Conservation (phyloP, 2,329 filamentous ascomycete species). For the Fusarium nisikadoi region DNA sequence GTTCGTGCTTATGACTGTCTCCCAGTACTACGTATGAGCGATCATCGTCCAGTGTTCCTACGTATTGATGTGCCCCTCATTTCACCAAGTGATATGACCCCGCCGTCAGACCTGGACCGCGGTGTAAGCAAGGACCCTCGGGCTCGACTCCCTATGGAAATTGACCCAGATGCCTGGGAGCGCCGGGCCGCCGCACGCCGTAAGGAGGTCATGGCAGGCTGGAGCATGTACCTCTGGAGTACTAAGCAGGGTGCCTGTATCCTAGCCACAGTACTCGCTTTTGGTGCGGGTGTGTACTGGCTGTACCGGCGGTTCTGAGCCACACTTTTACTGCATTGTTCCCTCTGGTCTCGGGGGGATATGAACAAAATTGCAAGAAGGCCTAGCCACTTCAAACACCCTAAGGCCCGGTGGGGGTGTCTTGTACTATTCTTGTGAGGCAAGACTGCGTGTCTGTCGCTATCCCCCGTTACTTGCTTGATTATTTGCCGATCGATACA, state of each 20-base stretch:
- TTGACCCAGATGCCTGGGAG: conserved; percentile 66
- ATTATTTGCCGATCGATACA: neutral
- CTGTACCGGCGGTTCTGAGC: conserved; percentile 21
- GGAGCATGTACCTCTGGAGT: conserved; percentile 65
- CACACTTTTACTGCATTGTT: neutral
- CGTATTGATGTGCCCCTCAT: conserved; percentile 73
- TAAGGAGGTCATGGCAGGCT: conserved; percentile 62
- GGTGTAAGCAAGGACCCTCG: conserved; percentile 54
- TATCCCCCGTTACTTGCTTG: neutral
- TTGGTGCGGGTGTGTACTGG: conserved; percentile 61
- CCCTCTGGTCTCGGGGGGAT: neutral
- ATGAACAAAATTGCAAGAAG: neutral
- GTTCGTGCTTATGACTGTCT: conserved; percentile 79
- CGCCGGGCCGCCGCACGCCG: conserved; percentile 58
- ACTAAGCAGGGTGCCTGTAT: conserved; percentile 62
- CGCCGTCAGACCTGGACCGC: conserved; percentile 41
- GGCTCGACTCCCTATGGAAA: conserved; percentile 59
- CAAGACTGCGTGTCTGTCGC: neutral
- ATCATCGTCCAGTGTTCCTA: conserved; percentile 87
- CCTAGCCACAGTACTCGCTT: conserved; percentile 55
- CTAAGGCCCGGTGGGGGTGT: neutral
- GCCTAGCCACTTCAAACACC: neutral
- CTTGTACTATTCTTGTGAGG: neutral
- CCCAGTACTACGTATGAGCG: conserved; percentile 82
- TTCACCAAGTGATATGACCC: conserved; percentile 52